Evolutionary conservation across 2,329 filamentous ascomycete genomes (phyloP).

Genomic region (Colletotrichum eleusines): DNA sequence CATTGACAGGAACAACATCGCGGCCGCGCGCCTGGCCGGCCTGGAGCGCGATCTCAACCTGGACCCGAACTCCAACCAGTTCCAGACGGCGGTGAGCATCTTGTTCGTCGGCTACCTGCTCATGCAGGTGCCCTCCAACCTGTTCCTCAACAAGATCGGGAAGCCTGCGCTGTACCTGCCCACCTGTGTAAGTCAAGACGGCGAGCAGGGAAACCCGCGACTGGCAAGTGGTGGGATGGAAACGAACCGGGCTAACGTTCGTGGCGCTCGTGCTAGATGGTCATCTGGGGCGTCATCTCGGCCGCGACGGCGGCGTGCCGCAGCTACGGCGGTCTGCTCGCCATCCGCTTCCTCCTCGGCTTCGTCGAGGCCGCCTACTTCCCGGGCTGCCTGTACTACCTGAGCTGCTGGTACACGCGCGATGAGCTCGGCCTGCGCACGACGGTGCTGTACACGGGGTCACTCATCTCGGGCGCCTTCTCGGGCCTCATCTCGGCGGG

Average conservation of each 20-base stretch:
- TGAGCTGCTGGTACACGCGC: constrained; percentile 76
- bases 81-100: constrained; percentile 61
- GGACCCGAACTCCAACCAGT: constrained; percentile 48
- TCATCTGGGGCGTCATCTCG: constrained; percentile 63
- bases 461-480: constrained; percentile 78
- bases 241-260: neutral
- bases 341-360: constrained; percentile 49
- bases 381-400: constrained; percentile 69
- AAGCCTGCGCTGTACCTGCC: constrained; percentile 61
- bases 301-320: constrained; percentile 52
- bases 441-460: constrained; percentile 75
- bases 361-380: constrained; percentile 40
- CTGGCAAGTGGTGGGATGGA: no score
- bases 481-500: constrained; percentile 74
- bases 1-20: constrained; percentile 53
- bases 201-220: no score
- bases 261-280: constrained; percentile 41
- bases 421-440: constrained; percentile 76
- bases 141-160: constrained; percentile 65
- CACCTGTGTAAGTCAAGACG: constrained; percentile 53
- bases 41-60: constrained; percentile 54
- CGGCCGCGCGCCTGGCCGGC: constrained; percentile 65
- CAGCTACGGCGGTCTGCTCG: constrained; percentile 51
- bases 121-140: constrained; percentile 65
- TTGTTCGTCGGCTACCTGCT: constrained; percentile 64